phyloP scores from a whole-genome alignment of 257 asterid genomes.

The Solanum verrucosum region DNA sequence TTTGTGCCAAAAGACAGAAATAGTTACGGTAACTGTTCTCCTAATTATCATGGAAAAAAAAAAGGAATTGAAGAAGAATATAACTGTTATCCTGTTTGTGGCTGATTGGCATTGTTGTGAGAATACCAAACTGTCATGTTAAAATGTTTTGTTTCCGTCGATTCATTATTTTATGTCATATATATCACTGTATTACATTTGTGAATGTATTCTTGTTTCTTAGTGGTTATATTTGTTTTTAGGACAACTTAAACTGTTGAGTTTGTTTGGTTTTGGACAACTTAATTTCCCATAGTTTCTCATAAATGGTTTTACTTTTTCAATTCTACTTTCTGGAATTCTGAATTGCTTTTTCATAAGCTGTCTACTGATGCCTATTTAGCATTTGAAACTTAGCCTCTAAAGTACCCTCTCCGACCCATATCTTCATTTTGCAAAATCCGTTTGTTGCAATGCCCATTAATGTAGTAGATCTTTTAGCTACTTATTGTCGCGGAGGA shows the following conservation, averaged over 20 bases:
- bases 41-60: not conserved
- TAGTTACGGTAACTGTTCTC: not conserved
- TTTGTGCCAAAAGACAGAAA: not conserved
- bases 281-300: not conserved
- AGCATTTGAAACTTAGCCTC: not conserved
- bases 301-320: not conserved
- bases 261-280: not conserved
- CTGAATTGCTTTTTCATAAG: not conserved
- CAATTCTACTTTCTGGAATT: not conserved
- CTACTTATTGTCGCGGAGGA: not conserved
- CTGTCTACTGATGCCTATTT: not conserved
- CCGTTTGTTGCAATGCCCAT: not conserved
- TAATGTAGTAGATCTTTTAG: not conserved
- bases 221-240: not conserved
- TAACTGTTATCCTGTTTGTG: not conserved
- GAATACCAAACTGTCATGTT: not conserved
- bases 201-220: not conserved
- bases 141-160: not conserved
- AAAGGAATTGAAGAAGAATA: not conserved
- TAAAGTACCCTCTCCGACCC: not conserved
- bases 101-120: not conserved
- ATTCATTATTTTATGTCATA: not conserved
- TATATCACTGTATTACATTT: not conserved
- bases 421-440: not conserved
- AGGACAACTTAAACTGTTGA: not conserved